Conservation (phyloP, 2,329 filamentous ascomycete species). For the Ophiostoma ulmi region DNA sequence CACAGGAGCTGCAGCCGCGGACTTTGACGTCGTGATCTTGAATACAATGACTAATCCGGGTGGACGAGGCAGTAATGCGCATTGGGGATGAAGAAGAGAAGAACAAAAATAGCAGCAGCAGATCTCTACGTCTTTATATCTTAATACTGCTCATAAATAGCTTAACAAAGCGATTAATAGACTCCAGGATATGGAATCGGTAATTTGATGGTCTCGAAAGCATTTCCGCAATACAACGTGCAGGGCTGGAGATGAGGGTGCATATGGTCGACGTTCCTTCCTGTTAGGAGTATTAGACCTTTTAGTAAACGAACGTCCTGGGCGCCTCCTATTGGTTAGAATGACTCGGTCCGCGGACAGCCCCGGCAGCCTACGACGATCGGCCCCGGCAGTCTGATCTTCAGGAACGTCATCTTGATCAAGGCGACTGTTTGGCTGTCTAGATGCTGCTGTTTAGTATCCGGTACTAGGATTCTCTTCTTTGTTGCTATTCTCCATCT, state of each 20-base stretch:
- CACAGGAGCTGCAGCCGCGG: background rate
- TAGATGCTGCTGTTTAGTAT: background rate
- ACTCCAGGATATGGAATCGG: background rate
- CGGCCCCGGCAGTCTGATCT: background rate
- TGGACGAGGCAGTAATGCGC: background rate
- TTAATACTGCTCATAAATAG: background rate
- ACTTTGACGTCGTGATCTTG: background rate
- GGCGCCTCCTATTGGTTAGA: background rate
- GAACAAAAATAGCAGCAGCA: background rate
- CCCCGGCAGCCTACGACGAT: background rate
- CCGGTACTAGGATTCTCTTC: background rate
- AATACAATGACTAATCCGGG: background rate
- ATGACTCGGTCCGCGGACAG: background rate
- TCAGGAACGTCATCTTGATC: background rate
- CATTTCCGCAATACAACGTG: background rate
- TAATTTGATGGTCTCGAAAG: background rate
- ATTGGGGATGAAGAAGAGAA: background rate
- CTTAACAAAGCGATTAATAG: background rate
- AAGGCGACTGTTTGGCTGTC: background rate
- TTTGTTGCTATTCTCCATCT: background rate
- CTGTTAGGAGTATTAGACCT: slow-evolving; percentile 1
- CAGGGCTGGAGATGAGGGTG: background rate
- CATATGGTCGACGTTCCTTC: background rate
- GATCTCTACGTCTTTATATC: background rate
- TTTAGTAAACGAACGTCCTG: background rate